Evolutionary conservation across 75 land plant genomes (phyloP), one percentile per base, ranked within the genome.

Genomic region (Cunninghamia lanceolata): DNA sequence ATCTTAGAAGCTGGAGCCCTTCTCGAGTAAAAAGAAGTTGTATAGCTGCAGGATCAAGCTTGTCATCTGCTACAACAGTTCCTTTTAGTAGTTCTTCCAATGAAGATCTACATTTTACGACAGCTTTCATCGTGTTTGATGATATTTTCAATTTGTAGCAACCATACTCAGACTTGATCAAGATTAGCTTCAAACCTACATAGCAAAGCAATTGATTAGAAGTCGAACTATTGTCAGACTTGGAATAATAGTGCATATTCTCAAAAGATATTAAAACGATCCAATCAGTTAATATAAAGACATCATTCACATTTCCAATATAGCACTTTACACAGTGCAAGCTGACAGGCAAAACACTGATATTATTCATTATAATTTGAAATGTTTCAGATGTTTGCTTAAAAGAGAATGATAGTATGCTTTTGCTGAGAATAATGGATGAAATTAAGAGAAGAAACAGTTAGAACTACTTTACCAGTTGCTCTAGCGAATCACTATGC

Each of bases 1-100:
- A 83, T 74, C 87, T 93, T 86, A 87, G 82, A 13, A 91, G 88
- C 34, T 34, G 71, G 35, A 90, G 17, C 47, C 98, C 96, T 78
- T 94, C 96, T 25, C 90, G 91, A 40, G 94, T 88, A 83, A 90
- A 92, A 28, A 94, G 82, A 13, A 87, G 88, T 83, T 92, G 93
- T 28, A 93, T 54, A 39, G 89, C 83, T 2, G 84, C 39, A 17
- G 90, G 82, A 36, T 89, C 90, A n/a, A 93, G 90, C 86, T 74
- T 85, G 1, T 89, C 84, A 85, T 96, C 88, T 38, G 68, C 82
- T 39, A 96, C 47, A 16, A 85, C 84, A 78, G 75, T 93, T 74
- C 98, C 98, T 85, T 88, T 92, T 86, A 92, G 83, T 70, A 94
- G 87, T 89, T 88, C 84, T 70, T 96, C 98, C 14, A 96, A 84